Evolutionary conservation across 108 stramenopile genomes (phyloP), one percentile per base, ranked within the genome.

Genomic region (Schizochytrium sp.): DNA sequence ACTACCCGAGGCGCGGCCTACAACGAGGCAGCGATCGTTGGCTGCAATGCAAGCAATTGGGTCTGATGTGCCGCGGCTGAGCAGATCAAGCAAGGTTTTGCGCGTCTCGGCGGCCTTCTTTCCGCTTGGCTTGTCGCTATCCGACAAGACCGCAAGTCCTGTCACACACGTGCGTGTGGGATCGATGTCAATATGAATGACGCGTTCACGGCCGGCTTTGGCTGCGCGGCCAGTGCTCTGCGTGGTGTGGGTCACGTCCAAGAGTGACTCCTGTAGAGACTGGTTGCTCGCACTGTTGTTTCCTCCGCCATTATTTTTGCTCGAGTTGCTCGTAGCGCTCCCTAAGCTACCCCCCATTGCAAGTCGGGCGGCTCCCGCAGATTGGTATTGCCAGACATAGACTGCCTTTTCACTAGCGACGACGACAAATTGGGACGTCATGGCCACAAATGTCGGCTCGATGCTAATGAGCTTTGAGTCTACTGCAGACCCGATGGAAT

Each of bases 331-430:
- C 21, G 41, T 1, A 23, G 8, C 25, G 63, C 55, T 69, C 25
- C 41, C 41, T 69, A 5, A 69, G 34, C 34, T 34, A 34, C 34
- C 34, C 1, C 34, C 34, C 34, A 34, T 34, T 41, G 63, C 63
- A 14, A 69, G 25, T 0, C 63, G 63, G 14, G 34, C 34, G 23
- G 10, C 58, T 57, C 58, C 59, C 5, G 34, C 5, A 28, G 87
- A 28, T 28, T 59, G 88, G 83, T 92, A 95, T 91, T 95, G 94
- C 94, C 94, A 95, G 4, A 92, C 89, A 88, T 92, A 95, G 2
- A 93, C 91, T 5, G 72, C 88, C 45, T 90, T 72, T 21, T 83
- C 89, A 23, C 83, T 72, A n/a, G 94, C 92, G 18, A 93, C 89
- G 21, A 92, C 83, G 44, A 93, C 90, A 87, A 91, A 89, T 28